Percentiles rank a stretch among this genome's conserved stretches.
phyloP scores from a whole-genome alignment of 1,284 basidiomycete genomes.

The Anthracocystis panici-leucophaei region DNA sequence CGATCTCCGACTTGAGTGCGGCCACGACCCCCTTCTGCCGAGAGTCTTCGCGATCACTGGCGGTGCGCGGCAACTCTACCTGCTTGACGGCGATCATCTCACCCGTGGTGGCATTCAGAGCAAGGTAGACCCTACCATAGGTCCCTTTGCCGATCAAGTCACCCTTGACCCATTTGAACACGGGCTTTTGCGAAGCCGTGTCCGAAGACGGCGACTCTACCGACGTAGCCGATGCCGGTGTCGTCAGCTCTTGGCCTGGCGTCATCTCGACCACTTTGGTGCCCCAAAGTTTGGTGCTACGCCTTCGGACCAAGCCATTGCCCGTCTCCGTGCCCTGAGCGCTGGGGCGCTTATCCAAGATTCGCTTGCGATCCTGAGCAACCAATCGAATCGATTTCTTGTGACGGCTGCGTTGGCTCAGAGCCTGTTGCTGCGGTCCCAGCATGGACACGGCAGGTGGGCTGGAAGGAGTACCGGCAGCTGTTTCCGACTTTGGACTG shows the following conservation, averaged over 20 bases:
- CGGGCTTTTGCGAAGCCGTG: constrained; percentile 69
- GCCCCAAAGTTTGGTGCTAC: constrained; percentile 96
- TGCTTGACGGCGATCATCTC: constrained; percentile 99
- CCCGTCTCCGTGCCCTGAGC: constrained; percentile 71
- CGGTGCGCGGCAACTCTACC: constrained; percentile 91
- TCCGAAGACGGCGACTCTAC: constrained; percentile 66
- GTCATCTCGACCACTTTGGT: constrained; percentile 92
- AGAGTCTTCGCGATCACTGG: constrained; percentile 87
- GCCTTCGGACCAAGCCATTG: constrained; percentile 76
- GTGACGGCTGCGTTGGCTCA: constrained; percentile 61
- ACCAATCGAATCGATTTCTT: constrained; percentile 94
- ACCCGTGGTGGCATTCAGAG: constrained; percentile 95
- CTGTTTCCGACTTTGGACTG: constrained; percentile 43
- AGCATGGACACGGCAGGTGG: constrained; percentile 9
- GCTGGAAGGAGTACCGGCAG: constrained; percentile 16
- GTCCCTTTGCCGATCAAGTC: constrained; percentile 97
- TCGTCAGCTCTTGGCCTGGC: constrained; percentile 73
- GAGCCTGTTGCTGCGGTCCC: constrained; percentile 16
- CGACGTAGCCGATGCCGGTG: constrained; percentile 55
- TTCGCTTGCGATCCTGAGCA: constrained; percentile 75
- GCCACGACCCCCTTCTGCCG: constrained; percentile 88
- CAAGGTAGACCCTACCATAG: constrained; percentile 95
- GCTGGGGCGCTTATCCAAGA: constrained; percentile 68
- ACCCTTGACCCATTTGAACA: constrained; percentile 98
- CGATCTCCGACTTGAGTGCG: constrained; percentile 92